Evolutionary conservation across 805 yeast genomes (phyloP).

Genomic region (Ogataea dorogensis): DNA sequence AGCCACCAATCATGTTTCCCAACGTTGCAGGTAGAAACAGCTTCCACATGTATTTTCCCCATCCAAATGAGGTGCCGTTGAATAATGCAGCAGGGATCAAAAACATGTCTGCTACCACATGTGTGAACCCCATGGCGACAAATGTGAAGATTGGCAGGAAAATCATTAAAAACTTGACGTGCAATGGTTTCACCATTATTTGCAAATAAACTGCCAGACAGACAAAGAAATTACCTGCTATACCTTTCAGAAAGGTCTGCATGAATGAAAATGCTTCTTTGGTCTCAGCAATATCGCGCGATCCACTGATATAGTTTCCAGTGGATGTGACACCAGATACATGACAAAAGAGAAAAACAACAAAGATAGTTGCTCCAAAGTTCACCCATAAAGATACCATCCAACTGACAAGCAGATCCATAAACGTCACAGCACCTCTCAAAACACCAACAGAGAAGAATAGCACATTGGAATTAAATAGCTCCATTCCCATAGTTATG

Average conservation of each 20-base stretch:
- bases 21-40: conserved; percentile 65
- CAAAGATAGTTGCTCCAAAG: conserved; percentile 61
- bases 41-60: conserved; percentile 70
- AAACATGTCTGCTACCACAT: conserved; percentile 82
- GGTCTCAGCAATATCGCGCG: conserved; percentile 44
- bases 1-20: conserved; percentile 82
- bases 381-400: conserved; percentile 64
- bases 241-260: conserved; percentile 64
- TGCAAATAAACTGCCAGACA: conserved; percentile 74
- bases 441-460: conserved; percentile 68
- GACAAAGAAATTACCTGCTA: conserved; percentile 78
- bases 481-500: conserved; percentile 70
- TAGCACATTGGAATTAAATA: conserved; percentile 71
- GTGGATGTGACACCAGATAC: conserved; percentile 48
- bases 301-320: conserved; percentile 45
- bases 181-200: conserved; percentile 74
- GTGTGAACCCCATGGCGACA: conserved; percentile 76
- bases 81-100: conserved; percentile 63
- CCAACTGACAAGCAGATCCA: conserved; percentile 68
- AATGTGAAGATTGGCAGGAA: conserved; percentile 71
- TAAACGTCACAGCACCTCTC: conserved; percentile 64
- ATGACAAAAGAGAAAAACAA: conserved; percentile 61
- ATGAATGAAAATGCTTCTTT: conserved; percentile 49
- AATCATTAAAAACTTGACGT: conserved; percentile 67
- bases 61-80: conserved; percentile 62